Conservation (phyloP, 2,329 filamentous ascomycete species). For the Neophaeococcomyces mojaviensis region DNA sequence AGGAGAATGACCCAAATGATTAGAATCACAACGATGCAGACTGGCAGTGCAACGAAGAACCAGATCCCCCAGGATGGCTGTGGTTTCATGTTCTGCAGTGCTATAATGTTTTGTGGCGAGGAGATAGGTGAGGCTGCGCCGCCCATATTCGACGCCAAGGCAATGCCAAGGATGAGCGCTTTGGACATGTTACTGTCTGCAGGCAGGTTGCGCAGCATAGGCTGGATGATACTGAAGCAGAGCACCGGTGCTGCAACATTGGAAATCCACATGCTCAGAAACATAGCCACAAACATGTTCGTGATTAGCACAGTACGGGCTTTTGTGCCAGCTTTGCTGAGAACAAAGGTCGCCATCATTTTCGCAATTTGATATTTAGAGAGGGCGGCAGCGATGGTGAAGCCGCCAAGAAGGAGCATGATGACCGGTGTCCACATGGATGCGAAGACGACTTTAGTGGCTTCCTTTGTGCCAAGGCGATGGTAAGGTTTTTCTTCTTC, state of each 20-base stretch:
- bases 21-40: conserved; percentile 80
- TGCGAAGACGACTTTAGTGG: conserved; percentile 77
- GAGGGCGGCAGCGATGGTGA: conserved; percentile 87
- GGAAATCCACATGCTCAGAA: conserved; percentile 98
- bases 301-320: conserved; percentile 86
- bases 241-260: conserved; percentile 95
- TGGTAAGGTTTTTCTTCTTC: conserved; percentile 62
- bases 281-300: conserved; percentile 97
- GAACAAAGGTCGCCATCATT: conserved; percentile 87
- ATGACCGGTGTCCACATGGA: conserved; percentile 99
- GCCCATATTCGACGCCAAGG: conserved; percentile 88
- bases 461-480: conserved; percentile 70
- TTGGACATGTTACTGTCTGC: conserved; percentile 89
- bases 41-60: conserved; percentile 93
- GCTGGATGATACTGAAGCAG: conserved; percentile 96
- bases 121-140: conserved; percentile 96
- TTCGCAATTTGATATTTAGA: conserved; percentile 98
- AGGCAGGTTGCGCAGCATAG: conserved; percentile 86
- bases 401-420: conserved; percentile 92
- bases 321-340: conserved; percentile 90
- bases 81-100: conserved; percentile 89
- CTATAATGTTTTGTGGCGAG: conserved; percentile 94
- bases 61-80: conserved; percentile 87
- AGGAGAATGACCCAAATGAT: conserved; percentile 85
- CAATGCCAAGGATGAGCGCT: conserved; percentile 89